Evolutionary conservation across 495 filamentous ascomycete genomes (phyloP), one percentile per base, ranked within the genome.

Genomic region (Aspergillus hancockii): DNA sequence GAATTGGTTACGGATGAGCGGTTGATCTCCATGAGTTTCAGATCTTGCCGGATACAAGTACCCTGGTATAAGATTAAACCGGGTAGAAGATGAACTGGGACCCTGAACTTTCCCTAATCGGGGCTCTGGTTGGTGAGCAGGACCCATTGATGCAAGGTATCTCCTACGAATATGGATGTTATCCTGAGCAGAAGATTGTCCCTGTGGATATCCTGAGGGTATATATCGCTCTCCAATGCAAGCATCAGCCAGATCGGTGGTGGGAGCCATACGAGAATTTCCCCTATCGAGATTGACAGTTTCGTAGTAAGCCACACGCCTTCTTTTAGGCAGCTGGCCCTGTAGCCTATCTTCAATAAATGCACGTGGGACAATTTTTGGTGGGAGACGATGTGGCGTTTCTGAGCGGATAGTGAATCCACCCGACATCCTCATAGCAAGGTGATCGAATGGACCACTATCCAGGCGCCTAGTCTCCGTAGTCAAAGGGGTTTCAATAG

Each of bases 401-500:
- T 72, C 64, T 31, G 72, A 74, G 41, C 72, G 72, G 32, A 76
- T 69, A 21, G 67, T 52, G 28, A 66, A 61, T 5, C 49, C 59
- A 49, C 63, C 63, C 6, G 64, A 68, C 68, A 76, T 78, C 62
- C 63, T 68, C 51, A 68, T 65, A 18, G 71, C 59, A 59, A 75
- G 62, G 28, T 64, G 59, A 13, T 73, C 71, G 55, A 76, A 65
- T 30, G 66, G 64, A 45, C 57, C 63, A 50, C 57, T 62, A 45
- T 73, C 71, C 45, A 59, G 47, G 13, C 60, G 63, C 55, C 67
- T 68, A 58, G 47, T 67, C 31, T 75, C 71, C 38, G 47, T 28
- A 18, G 71, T 60, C 38, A 67, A 56, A 40, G 71, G 59, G 51
- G 49, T 60, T 58, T 79, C 77, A 58, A 79, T 75, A 40, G 77